Base-by-base conservation (phyloP, 1,284 basidiomycete species). In the Prillingera fragicola region DNA sequence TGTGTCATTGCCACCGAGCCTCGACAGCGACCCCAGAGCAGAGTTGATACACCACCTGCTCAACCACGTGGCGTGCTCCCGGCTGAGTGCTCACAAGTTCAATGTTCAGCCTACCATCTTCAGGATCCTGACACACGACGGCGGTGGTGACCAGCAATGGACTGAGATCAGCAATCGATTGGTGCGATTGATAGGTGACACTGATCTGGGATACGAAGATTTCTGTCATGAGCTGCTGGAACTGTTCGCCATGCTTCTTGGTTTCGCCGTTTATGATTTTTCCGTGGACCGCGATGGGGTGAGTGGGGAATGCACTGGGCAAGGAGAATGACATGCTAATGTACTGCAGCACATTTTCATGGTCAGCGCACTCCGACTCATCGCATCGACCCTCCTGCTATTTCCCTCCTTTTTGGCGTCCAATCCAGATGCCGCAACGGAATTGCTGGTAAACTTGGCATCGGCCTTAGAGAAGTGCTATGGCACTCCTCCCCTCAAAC, bases 11-110 rank as follows among this genome's bases (percentile, higher is more conserved):
- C 19, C 19, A 35, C 29, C n/a, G 6, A 23, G 38, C 10, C 33
- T 28, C 10, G 40, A 33, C 5, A 37, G 38, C 18, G 50, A 59
- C 33, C 39, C 26, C 6, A 50, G 38, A 31, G 47, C 52, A 17
- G 59, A 59, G 50, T 60, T 60, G 42, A 47, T 61, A n/a, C 57
- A 63, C 38, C 62, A 66, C 35, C 36, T 69, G 1, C 52, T 66
- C 36, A 58, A 55, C 24, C 56, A 66, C 39, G 34, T 48, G 8
- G 37, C 54, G 1, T 28, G 52, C 8, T 61, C 57, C 2, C 31
- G 50, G 2, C 41, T 60, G 18, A n/a, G n/a, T n/a, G n/a, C n/a
- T n/a, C n/a, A n/a, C n/a, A n/a, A n/a, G n/a, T n/a, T n/a, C n/a
- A n/a, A n/a, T n/a, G n/a, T n/a, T 32, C 48, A 54, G 40, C 55